Conservation (phyloP, 805 yeast genomes). For the Sugiyamaella marilandica region DNA sequence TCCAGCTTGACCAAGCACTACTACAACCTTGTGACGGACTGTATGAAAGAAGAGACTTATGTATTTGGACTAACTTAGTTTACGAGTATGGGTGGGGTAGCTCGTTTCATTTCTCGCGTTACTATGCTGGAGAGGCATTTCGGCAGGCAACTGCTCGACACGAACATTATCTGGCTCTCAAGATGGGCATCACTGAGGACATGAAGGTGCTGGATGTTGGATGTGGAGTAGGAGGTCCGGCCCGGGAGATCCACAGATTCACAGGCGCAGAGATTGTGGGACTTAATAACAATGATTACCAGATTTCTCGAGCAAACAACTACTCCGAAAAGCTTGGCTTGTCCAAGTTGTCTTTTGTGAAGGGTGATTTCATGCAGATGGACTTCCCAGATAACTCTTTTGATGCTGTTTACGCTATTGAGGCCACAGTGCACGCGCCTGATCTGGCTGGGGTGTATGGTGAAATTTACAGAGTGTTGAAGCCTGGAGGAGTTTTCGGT, state of each 20-base stretch:
- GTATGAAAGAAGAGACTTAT: conserved; percentile 15
- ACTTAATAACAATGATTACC: conserved; percentile 91
- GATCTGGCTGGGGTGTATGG: conserved; percentile 91
- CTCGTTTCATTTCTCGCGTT: conserved; percentile 94
- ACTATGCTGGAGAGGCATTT: conserved; percentile 89
- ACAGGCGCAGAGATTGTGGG: conserved; percentile 85
- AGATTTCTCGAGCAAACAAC: conserved; percentile 83
- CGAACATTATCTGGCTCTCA: conserved; percentile 88
- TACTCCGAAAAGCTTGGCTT: conserved; percentile 66
- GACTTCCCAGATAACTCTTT: conserved; percentile 85
- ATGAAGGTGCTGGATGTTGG: conserved; percentile 96
- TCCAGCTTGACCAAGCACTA: conserved; percentile 89
- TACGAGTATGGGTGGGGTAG: conserved; percentile 99
- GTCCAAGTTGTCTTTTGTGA: conserved; percentile 76
- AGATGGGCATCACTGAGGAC: conserved; percentile 71
- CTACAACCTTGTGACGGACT: conserved; percentile 95
- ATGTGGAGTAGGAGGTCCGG: conserved; percentile 99
- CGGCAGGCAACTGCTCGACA: conserved; percentile 90
- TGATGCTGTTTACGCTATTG: conserved; percentile 97
- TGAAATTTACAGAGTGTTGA: conserved; percentile 89
- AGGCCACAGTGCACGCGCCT: conserved; percentile 98
- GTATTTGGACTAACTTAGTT: conserved; percentile 30
- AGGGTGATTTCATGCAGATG: conserved; percentile 99
- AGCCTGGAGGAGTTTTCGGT: conserved; percentile 97
- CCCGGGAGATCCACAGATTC: conserved; percentile 90